phyloP scores from a whole-genome alignment of 176 grass and related monocot genomes.

The Carex kokanica region DNA sequence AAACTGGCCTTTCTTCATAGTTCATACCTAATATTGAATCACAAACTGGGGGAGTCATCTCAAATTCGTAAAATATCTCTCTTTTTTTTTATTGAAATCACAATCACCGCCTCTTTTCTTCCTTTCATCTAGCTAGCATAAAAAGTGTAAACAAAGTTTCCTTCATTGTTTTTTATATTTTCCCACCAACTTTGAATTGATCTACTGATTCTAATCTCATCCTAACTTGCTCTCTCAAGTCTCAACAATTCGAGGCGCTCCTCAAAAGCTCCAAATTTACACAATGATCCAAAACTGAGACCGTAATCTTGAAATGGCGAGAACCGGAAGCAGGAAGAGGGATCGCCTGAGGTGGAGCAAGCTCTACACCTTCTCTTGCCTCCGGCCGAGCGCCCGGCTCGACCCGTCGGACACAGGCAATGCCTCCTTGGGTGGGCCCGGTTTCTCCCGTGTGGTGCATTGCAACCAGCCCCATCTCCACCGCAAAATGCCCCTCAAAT shows the following conservation, averaged over 20 bases:
- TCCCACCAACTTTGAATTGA: conserved; percentile 9
- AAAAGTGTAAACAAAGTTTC: not conserved
- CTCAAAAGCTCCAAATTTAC: not conserved
- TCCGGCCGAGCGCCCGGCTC: conserved; percentile 24
- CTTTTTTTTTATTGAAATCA: not conserved
- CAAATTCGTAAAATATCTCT: not conserved
- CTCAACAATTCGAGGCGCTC: not conserved
- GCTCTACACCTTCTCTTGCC: conserved; percentile 89
- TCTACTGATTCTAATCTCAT: not conserved
- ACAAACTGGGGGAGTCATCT: not conserved
- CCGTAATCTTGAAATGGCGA: conserved; percentile 43
- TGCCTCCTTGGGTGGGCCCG: conserved; percentile 53
- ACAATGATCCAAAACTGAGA: not conserved
- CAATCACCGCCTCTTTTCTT: not conserved
- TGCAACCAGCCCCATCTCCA: conserved; percentile 75
- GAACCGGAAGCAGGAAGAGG: conserved; percentile 40
- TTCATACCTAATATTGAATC: not conserved
- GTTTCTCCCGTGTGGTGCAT: conserved; percentile 75
- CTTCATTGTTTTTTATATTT: not conserved
- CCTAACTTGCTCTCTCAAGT: not conserved
- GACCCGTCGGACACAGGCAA: conserved; percentile 1
- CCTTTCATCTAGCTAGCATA: not conserved
- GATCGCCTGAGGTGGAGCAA: conserved; percentile 88
- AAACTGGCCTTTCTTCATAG: not conserved
- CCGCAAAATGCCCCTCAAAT: conserved; percentile 65